Evolutionary conservation across 2,329 filamentous ascomycete genomes (phyloP).

Genomic region (Waltergamsia citrina): DNA sequence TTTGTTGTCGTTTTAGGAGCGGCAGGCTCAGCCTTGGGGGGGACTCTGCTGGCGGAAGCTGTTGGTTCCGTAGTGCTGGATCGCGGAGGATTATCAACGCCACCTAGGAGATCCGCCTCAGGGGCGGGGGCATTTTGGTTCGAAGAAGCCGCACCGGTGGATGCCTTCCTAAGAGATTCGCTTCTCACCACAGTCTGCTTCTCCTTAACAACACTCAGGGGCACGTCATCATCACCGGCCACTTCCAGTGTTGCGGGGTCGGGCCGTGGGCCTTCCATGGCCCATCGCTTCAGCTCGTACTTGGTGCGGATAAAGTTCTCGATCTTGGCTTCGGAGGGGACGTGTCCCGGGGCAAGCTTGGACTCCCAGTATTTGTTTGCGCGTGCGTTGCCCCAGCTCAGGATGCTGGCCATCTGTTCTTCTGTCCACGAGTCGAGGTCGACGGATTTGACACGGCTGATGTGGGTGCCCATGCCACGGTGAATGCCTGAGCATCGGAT

Average conservation of each 20-base stretch:
- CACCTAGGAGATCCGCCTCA: constrained; percentile 74
- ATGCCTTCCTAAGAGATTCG: constrained; percentile 50
- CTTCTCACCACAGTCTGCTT: constrained; percentile 55
- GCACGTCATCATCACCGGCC: constrained; percentile 78
- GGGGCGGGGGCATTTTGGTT: constrained; percentile 24
- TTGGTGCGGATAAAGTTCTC: constrained; percentile 99
- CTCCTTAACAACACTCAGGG: constrained; percentile 53
- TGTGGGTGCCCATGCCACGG: constrained; percentile 97
- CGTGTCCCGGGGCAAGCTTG: constrained; percentile 82
- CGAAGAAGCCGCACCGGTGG: constrained; percentile 14
- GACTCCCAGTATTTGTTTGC: constrained; percentile 99
- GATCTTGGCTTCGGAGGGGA: constrained; percentile 94
- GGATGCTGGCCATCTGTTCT: constrained; percentile 87
- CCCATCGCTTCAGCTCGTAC: constrained; percentile 97
- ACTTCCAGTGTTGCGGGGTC: constrained; percentile 81
- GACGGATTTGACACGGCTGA: constrained; percentile 95
- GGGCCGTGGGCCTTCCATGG: constrained; percentile 94
- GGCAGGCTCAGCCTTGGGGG: constrained; percentile 49
- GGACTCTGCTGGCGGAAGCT: constrained; percentile 34
- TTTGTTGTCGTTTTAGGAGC: constrained; percentile 65
- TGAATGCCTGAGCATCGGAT: constrained; percentile 98
- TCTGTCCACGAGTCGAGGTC: constrained; percentile 98
- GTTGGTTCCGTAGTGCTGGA: constrained; percentile 66
- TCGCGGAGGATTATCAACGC: constrained; percentile 60
- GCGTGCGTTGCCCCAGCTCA: constrained; percentile 91